phyloP scores from a whole-genome alignment of 2,329 filamentous ascomycete genomes.

The Ophiocordyceps camponoti-rufipedis region DNA sequence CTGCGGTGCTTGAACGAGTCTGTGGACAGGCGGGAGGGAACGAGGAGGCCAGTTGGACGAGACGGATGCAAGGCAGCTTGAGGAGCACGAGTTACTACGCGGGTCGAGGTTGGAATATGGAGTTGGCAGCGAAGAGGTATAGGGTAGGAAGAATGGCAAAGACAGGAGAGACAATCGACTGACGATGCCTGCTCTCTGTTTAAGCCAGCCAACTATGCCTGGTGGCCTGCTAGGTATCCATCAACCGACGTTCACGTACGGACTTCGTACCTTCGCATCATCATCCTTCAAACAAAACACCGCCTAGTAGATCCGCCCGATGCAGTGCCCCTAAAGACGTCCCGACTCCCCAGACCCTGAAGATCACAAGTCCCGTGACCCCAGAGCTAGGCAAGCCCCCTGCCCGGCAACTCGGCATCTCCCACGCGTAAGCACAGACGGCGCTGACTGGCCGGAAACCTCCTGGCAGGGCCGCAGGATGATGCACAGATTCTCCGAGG shows the following conservation, averaged over 20 bases:
- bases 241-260: no score
- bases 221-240: no score
- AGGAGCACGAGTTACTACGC: no score
- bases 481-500: background rate
- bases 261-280: no score
- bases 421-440: background rate
- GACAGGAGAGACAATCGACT: no score
- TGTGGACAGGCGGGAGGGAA: background rate
- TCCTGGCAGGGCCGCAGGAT: background rate
- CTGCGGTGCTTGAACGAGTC: background rate
- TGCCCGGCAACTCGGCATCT: slow-evolving; percentile 1
- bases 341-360: no score
- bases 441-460: background rate
- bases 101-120: background rate
- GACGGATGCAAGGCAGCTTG: background rate
- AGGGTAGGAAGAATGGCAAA: background rate
- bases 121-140: background rate
- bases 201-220: no score
- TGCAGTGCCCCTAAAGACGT: no score
- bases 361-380: no score
- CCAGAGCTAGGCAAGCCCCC: background rate
- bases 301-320: no score
- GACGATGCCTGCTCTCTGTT: no score
- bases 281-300: no score
- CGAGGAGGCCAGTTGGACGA: background rate